These are phyloP conservation scores for Diaporthe nobilis DNA, from an alignment of 2,329 filamentous ascomycete species.

Conservation along the genomic window DNA sequence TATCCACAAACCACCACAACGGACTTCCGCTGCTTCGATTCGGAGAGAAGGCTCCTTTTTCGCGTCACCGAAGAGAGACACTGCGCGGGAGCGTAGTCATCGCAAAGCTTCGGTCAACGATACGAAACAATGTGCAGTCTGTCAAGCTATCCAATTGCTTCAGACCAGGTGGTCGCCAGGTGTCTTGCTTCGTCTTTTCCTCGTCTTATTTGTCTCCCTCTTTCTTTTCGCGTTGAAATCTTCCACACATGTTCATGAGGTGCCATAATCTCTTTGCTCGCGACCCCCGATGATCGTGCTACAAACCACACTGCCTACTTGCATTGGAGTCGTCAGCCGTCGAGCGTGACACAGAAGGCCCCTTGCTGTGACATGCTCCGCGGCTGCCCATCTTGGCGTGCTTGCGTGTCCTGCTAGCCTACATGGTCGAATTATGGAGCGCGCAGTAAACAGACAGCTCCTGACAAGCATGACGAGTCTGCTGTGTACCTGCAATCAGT, in stretches of 20 bases:
- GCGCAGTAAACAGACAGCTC: neutral
- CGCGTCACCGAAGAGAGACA: neutral
- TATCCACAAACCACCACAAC: neutral
- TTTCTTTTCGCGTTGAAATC: neutral
- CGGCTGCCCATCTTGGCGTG: conserved; percentile 14
- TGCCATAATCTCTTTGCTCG: neutral
- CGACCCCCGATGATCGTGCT: neutral
- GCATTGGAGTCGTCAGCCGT: neutral
- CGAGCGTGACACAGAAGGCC: neutral
- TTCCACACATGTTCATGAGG: neutral
- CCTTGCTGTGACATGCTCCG: conserved; percentile 1
- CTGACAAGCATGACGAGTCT: conserved; percentile 9
- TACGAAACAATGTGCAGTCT: neutral
- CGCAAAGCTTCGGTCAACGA: neutral
- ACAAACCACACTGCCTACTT: neutral
- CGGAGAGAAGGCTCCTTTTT: neutral
- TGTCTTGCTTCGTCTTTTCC: too few relatives aligned
- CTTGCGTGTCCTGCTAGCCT: neutral
- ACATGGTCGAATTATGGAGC: neutral
- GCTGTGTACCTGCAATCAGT: conserved; percentile 6
- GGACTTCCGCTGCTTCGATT: neutral
- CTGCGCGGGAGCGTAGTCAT: neutral
- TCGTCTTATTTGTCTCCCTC: neutral
- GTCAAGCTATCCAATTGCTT: neutral
- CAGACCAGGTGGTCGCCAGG: neutral